Evolutionary conservation across 805 yeast genomes (phyloP), one percentile per base, ranked within the genome.

Genomic region (Lipomyces starkeyi): DNA sequence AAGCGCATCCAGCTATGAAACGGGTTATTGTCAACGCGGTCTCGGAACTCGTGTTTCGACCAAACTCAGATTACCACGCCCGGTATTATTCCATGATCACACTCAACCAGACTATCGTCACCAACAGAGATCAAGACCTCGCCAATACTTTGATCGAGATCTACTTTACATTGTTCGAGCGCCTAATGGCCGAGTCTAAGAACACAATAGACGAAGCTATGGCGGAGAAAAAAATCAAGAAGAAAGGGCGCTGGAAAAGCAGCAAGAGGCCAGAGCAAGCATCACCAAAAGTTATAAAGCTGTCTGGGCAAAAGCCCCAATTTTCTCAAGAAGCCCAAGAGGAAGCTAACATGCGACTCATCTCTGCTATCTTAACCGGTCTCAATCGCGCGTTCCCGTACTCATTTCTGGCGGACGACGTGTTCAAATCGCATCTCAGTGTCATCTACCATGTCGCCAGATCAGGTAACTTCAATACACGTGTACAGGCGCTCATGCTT

Each of bases 1-100:
- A 91, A 78, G 89, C 88, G 3, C 99, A 95, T 78, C 99, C 99
- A 22, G 95, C 95, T 61, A 95, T 95, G 98, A 94, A 93, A 78
- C 81, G 86, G 63, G 87, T 94, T 66, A 83, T 95, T 53, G 85
- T 89, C 54, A 91, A 91, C 70, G 83, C 95, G 4, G 89, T 94
- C 52, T 86, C 91, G 61, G 98, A 95, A 77, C 84, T 89, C 62
- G 82, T 92, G 40, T 89, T 91, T 79, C 87, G 91, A 75, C 86
- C 88, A 61, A 88, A 88, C 47, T 74, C 77, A 37, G 98, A 92
- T 69, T 91, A 92, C 78, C 97, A 93, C 76, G 87, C 97, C 7
- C 87, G 90, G 68, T 95, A 95, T 78, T 95, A 93, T 78, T 86
- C 97, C 2, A 86, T 92, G 4, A 85, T 93, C 72, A 91, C 98